A percentile compares a stretch with the other conserved stretches of the same genome.
These are phyloP conservation scores for Scopulariopsis brevicaulis DNA, from an alignment of 2,329 filamentous ascomycete species.

Conservation along the genomic window DNA sequence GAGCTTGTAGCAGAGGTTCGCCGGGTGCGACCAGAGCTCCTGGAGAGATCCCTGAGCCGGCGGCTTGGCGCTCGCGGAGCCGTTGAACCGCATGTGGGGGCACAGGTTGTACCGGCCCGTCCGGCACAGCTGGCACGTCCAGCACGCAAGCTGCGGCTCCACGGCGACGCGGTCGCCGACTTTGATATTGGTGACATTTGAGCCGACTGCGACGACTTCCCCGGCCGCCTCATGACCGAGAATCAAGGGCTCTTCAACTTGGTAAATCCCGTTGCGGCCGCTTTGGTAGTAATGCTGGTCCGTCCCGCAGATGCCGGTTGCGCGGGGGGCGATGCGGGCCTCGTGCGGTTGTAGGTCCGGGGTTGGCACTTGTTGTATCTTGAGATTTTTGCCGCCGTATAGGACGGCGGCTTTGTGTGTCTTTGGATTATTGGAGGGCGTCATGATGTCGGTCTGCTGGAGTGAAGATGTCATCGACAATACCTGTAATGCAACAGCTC, in stretches of 20 bases:
- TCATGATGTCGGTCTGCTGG: neutral
- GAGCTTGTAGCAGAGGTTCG: slow-evolving; percentile 38
- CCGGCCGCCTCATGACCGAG: slow-evolving; percentile 74
- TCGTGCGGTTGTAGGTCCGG: slow-evolving; percentile 44
- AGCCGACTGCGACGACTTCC: slow-evolving; percentile 50
- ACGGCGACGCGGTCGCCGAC: slow-evolving; percentile 64
- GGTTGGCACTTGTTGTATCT: slow-evolving; percentile 25
- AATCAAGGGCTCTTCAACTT: slow-evolving; percentile 43
- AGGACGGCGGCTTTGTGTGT: neutral
- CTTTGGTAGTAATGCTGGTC: slow-evolving; percentile 42
- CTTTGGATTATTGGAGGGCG: neutral
- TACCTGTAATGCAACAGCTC: too few species aligned
- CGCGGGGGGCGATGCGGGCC: slow-evolving; percentile 48
- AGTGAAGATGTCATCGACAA: neutral
- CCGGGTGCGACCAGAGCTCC: slow-evolving; percentile 42
- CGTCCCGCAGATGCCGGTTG: slow-evolving; percentile 54
- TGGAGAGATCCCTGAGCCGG: slow-evolving; percentile 49
- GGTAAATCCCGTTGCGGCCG: slow-evolving; percentile 76
- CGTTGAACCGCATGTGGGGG: slow-evolving; percentile 41
- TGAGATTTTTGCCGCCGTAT: neutral
- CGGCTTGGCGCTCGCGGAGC: slow-evolving; percentile 43
- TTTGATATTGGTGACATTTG: slow-evolving; percentile 37
- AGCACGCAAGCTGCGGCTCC: slow-evolving; percentile 64
- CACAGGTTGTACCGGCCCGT: slow-evolving; percentile 53
- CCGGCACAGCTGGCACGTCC: slow-evolving; percentile 34